A percentile compares a stretch with the other conserved stretches of the same genome.
These are phyloP conservation scores for Sphenostylis stenocarpa DNA, from an alignment of 306 rosid genomes.

Conservation along the genomic window DNA sequence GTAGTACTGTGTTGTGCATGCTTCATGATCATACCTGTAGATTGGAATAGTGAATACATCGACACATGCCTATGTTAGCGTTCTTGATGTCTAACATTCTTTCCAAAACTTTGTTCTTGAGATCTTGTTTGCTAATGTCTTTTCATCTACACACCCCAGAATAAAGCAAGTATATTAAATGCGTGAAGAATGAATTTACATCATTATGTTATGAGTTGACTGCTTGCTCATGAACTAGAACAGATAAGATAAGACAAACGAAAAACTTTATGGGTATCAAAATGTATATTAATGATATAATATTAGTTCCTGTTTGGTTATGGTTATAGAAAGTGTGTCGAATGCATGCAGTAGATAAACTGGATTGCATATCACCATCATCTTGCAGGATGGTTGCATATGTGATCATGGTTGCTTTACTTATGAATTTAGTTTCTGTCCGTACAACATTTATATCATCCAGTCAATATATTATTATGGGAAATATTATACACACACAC, in stretches of 20 bases:
- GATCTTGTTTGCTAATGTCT: constrained; percentile 1
- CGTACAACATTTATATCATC: background rate
- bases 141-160: background rate
- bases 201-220: background rate
- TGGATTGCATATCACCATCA: background rate
- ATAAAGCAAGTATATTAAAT: background rate
- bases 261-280: background rate
- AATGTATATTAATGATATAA: background rate
- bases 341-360: background rate
- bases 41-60: constrained; percentile 2
- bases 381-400: background rate
- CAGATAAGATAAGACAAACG: background rate
- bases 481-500: background rate
- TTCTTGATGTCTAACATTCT: background rate
- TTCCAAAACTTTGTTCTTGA: background rate
- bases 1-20: background rate
- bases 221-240: background rate
- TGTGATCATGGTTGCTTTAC: constrained; percentile 4
- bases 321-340: background rate
- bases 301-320: background rate
- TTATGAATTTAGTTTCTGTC: background rate
- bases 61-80: background rate
- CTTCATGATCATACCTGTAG: background rate
- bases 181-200: background rate
- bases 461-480: constrained; percentile 9